Evolutionary conservation across 345 rosid genomes (phyloP).

Genomic region (Xanthoceras sorbifolium): DNA sequence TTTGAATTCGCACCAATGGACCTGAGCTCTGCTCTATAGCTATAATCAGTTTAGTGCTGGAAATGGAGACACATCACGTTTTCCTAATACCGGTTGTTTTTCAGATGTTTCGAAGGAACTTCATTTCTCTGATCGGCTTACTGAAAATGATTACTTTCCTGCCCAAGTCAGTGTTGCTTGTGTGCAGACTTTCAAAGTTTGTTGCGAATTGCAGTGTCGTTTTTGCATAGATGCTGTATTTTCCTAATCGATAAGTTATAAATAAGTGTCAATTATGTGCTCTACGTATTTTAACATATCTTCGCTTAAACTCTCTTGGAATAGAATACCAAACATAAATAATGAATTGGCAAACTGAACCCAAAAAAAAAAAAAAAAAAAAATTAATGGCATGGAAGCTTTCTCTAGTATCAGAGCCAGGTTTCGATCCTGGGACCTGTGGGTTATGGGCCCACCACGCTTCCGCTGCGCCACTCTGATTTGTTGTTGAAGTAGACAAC

Average conservation of each 20-base stretch:
- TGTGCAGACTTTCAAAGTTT: too few species aligned
- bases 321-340: too few species aligned
- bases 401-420: slow-evolving; percentile 31
- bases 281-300: too few species aligned
- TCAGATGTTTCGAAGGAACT: neutral
- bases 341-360: too few species aligned
- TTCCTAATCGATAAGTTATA: too few species aligned
- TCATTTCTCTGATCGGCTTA: neutral
- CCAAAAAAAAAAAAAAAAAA: too few species aligned
- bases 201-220: neutral
- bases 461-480: slow-evolving; percentile 61
- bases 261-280: too few species aligned
- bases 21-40: neutral
- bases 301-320: too few species aligned
- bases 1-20: neutral
- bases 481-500: too few species aligned
- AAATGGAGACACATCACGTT: neutral
- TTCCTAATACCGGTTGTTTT: neutral
- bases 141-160: neutral
- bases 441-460: slow-evolving; percentile 53
- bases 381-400: too few species aligned
- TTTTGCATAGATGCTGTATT: neutral
- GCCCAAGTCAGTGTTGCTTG: neutral
- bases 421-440: slow-evolving; percentile 54
- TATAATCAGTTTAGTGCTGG: neutral